phyloP scores from a whole-genome alignment of 352 stramenopile species.

The Globisporangium radiosum region DNA sequence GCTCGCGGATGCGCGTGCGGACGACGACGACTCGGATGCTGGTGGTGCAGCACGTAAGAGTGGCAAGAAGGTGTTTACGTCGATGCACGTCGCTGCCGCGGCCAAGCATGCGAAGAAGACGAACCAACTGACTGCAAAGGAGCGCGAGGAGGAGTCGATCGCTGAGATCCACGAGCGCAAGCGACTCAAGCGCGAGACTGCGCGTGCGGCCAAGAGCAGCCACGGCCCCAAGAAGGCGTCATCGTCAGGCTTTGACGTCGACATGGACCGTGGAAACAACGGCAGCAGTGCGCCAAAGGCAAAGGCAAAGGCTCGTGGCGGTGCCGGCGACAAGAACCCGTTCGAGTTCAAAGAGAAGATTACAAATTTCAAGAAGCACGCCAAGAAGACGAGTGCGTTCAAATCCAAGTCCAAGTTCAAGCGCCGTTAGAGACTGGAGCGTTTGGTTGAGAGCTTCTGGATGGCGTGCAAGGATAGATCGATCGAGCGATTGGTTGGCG shows the following conservation, averaged over 20 bases:
- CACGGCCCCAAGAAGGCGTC: slow-evolving; percentile 22
- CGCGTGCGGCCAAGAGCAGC: slow-evolving; percentile 41
- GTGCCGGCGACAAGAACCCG: slow-evolving; percentile 34
- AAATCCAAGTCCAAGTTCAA: slow-evolving; percentile 90
- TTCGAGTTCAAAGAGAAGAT: slow-evolving; percentile 91
- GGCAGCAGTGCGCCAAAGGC: slow-evolving; percentile 13
- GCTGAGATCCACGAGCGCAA: slow-evolving; percentile 72
- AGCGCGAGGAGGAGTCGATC: slow-evolving; percentile 74
- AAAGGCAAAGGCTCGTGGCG: slow-evolving; percentile 36
- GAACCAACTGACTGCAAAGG: slow-evolving; percentile 38
- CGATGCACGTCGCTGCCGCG: slow-evolving; percentile 65
- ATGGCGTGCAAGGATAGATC: too few species aligned
- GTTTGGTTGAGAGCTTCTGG: too few species aligned
- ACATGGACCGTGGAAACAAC: slow-evolving; percentile 36
- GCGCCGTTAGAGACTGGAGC: slow-evolving; percentile 47
- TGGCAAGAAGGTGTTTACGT: slow-evolving; percentile 68
- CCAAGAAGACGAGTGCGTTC: slow-evolving; percentile 85
- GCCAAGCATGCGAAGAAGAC: slow-evolving; percentile 83
- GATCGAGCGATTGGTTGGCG: background rate
- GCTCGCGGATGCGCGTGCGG: slow-evolving; percentile 44
- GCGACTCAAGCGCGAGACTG: slow-evolving; percentile 73
- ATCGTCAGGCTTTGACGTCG: slow-evolving; percentile 56
- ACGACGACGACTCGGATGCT: slow-evolving; percentile 30
- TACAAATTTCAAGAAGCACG: slow-evolving; percentile 86
- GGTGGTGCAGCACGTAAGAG: slow-evolving; percentile 19